These are phyloP conservation scores for Magnolia sinica DNA, from an alignment of 164 flowering plant genomes.

Conservation along the genomic window DNA sequence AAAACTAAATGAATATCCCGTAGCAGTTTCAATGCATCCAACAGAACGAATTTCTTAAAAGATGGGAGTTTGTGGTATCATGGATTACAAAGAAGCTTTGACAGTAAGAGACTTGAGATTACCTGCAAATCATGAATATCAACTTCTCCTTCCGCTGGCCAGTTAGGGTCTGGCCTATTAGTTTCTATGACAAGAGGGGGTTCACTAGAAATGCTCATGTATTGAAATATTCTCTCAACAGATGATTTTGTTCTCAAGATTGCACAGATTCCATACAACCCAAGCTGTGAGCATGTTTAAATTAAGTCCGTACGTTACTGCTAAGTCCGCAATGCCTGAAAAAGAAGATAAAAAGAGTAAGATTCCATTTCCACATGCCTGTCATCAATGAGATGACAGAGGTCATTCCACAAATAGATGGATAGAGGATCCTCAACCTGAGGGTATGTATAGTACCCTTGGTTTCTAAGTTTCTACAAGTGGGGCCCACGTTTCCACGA, in stretches of 20 bases:
- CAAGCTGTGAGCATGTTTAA: slow-evolving; percentile 31
- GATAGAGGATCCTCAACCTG: background rate
- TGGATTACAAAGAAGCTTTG: background rate
- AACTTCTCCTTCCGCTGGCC: slow-evolving; percentile 27
- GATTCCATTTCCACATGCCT: background rate
- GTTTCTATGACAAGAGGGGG: slow-evolving; percentile 25
- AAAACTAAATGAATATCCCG: background rate
- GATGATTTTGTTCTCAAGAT: slow-evolving; percentile 49
- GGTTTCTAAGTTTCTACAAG: background rate
- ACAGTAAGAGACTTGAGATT: background rate
- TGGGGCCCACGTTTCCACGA: background rate
- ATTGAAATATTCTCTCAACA: slow-evolving; percentile 36
- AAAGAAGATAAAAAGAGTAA: background rate
- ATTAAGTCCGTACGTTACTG: slow-evolving; percentile 30
- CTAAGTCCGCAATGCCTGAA: slow-evolving; percentile 46
- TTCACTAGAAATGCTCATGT: slow-evolving; percentile 26
- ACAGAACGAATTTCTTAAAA: background rate
- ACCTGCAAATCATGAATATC: slow-evolving; percentile 24
- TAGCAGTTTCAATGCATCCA: background rate
- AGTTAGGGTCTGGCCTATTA: slow-evolving; percentile 19
- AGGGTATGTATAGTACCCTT: background rate
- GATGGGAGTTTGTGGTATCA: background rate
- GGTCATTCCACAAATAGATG: background rate
- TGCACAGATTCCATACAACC: slow-evolving; percentile 39
- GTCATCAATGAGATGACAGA: background rate